phyloP scores from a whole-genome alignment of 2,329 filamentous ascomycete species.

The Cercospora sp. region DNA sequence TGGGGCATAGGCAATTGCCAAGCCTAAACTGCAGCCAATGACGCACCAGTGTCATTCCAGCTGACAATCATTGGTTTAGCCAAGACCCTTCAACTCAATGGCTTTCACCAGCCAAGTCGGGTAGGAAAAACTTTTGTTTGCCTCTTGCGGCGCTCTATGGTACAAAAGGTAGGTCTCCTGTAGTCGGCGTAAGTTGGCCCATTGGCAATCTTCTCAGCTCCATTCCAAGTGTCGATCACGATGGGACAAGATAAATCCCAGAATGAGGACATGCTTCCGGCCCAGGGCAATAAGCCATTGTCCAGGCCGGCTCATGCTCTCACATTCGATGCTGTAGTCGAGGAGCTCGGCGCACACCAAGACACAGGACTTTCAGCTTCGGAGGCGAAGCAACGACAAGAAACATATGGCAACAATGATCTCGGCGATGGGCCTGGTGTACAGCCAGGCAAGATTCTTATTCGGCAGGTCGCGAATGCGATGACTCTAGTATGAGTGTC shows the following conservation, averaged over 20 bases:
- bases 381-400: constrained; percentile 61
- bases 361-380: constrained; percentile 66
- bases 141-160: not conserved
- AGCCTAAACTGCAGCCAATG: not conserved
- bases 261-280: not conserved
- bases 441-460: constrained; percentile 68
- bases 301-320: constrained; percentile 64
- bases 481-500: constrained; percentile 58
- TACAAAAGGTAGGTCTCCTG: not conserved
- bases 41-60: constrained; percentile 3
- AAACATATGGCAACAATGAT: constrained; percentile 66
- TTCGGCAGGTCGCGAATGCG: constrained; percentile 72
- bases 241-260: constrained; percentile 2
- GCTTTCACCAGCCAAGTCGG: not conserved
- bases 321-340: constrained; percentile 51
- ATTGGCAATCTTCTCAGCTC: not conserved
- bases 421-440: constrained; percentile 69
- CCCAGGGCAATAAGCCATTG: constrained; percentile 50
- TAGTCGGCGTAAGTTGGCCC: not conserved
- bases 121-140: not conserved
- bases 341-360: constrained; percentile 61
- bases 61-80: not conserved
- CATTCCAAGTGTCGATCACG: not conserved
- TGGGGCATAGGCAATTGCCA: not conserved
- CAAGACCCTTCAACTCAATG: not conserved